These are phyloP conservation scores for Styphnolobium japonicum DNA, from an alignment of 306 rosid genomes.

Conservation along the genomic window DNA sequence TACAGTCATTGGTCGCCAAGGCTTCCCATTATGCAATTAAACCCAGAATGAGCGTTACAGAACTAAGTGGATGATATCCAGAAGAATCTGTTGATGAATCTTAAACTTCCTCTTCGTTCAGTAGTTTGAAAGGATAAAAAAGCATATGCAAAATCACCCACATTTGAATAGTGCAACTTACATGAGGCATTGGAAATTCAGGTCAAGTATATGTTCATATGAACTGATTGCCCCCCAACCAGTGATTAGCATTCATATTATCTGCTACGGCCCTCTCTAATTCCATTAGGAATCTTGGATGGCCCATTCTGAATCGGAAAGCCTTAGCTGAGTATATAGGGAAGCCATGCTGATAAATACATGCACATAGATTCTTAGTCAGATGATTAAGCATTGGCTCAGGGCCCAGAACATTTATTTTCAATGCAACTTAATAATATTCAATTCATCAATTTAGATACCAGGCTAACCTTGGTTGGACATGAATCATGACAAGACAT, in stretches of 20 bases:
- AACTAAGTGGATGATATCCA: background rate
- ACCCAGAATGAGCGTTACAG: background rate
- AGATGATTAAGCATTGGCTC: slow-evolving; percentile 14
- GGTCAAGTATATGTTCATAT: slow-evolving; percentile 65
- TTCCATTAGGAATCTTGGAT: slow-evolving; percentile 13
- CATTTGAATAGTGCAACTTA: slow-evolving; percentile 26
- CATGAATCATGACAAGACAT: slow-evolving; percentile 50
- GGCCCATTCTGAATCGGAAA: slow-evolving; percentile 60
- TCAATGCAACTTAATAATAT: slow-evolving; percentile 15
- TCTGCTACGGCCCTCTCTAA: background rate
- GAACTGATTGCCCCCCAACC: slow-evolving; percentile 18
- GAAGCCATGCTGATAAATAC: slow-evolving; percentile 48
- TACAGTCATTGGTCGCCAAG: no score
- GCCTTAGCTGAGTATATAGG: slow-evolving; percentile 65
- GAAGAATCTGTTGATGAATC: background rate
- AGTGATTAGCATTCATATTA: background rate
- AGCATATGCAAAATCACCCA: background rate
- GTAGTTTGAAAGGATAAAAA: background rate
- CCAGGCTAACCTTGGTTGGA: slow-evolving; percentile 56
- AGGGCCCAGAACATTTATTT: background rate
- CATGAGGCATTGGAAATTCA: slow-evolving; percentile 64
- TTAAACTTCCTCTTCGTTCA: background rate
- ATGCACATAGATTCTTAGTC: slow-evolving; percentile 39
- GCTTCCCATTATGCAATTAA: background rate
- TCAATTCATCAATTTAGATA: background rate